Percentiles rank a stretch among this genome's conserved stretches.
These are phyloP conservation scores for Hysterangium stoloniferum DNA, from an alignment of 768 basidiomycete genomes.

Conservation along the genomic window DNA sequence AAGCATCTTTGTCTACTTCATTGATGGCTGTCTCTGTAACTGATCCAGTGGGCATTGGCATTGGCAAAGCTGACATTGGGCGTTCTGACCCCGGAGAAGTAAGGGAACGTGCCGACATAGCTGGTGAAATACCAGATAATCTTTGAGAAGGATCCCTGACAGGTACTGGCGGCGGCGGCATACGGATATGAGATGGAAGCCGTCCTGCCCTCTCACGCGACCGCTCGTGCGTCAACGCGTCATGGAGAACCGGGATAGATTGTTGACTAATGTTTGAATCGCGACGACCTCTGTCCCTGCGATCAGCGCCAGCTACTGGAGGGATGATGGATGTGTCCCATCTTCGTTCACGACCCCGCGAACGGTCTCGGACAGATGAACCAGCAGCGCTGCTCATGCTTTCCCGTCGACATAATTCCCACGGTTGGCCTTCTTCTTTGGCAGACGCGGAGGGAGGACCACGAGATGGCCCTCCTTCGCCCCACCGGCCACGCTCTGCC, in stretches of 20 bases:
- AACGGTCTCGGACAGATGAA: constrained; percentile 7
- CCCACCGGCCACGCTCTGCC: constrained; percentile 4
- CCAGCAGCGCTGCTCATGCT: constrained; percentile 12
- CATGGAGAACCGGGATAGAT: constrained; percentile 28
- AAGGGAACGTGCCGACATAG: constrained; percentile 9
- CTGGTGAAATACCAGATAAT: constrained; percentile 13
- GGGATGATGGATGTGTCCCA: background rate
- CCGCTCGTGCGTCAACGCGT: constrained; percentile 20
- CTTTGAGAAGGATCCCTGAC: constrained; percentile 5
- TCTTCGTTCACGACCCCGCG: constrained; percentile 10
- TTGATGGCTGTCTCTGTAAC: no score
- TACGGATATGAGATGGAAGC: constrained; percentile 49
- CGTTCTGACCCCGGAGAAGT: constrained; percentile 42
- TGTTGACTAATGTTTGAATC: constrained; percentile 45
- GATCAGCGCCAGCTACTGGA: background rate
- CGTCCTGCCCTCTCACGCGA: constrained; percentile 41
- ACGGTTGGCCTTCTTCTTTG: background rate
- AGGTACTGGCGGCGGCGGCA: constrained; percentile 21
- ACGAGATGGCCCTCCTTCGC: constrained; percentile 12
- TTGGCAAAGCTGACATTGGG: constrained; percentile 49
- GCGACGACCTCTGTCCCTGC: constrained; percentile 30
- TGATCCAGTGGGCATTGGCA: constrained; percentile 4
- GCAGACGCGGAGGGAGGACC: constrained; percentile 5
- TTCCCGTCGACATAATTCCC: constrained; percentile 6
- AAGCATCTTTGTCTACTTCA: constrained; percentile 19